These are phyloP conservation scores for Chalciporus sphaerocephalus DNA, from an alignment of 768 basidiomycete species.

Conservation along the genomic window DNA sequence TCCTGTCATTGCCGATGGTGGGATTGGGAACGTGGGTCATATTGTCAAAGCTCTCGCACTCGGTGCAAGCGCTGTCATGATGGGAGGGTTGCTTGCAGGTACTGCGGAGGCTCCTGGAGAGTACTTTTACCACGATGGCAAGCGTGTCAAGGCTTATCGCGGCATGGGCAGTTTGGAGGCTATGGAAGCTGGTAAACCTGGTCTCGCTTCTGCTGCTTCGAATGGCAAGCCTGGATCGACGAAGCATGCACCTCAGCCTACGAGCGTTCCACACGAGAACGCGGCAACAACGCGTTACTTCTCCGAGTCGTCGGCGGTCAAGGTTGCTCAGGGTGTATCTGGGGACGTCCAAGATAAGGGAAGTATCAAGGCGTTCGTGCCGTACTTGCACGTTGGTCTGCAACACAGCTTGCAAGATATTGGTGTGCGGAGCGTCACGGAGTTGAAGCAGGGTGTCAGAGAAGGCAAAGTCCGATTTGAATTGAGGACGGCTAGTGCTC, in stretches of 20 bases:
- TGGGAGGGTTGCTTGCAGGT: conserved; percentile 94
- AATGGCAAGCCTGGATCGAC: conserved; percentile 28
- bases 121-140: conserved; percentile 99
- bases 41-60: conserved; percentile 94
- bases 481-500: conserved; percentile 89
- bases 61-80: conserved; percentile 97
- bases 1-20: conserved; percentile 95
- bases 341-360: conserved; percentile 99
- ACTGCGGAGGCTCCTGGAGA: conserved; percentile 97
- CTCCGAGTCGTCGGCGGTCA: conserved; percentile 65
- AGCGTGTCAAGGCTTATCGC: conserved; percentile 97
- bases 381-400: conserved; percentile 74
- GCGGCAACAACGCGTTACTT: conserved; percentile 86
- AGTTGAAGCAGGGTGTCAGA: conserved; percentile 62
- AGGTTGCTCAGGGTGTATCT: conserved; percentile 95
- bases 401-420: conserved; percentile 96
- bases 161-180: conserved; percentile 98
- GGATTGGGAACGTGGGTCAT: conserved; percentile 92
- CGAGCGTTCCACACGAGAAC: conserved; percentile 63
- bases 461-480: conserved; percentile 80
- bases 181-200: conserved; percentile 74
- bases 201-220: conserved; percentile 13
- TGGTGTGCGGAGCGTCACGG: conserved; percentile 65
- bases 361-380: conserved; percentile 86
- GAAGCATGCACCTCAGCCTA: conserved; percentile 49